Evolutionary conservation across 2,329 filamentous ascomycete genomes (phyloP).

Genomic region (Ceratocystis cacaofunesta): DNA sequence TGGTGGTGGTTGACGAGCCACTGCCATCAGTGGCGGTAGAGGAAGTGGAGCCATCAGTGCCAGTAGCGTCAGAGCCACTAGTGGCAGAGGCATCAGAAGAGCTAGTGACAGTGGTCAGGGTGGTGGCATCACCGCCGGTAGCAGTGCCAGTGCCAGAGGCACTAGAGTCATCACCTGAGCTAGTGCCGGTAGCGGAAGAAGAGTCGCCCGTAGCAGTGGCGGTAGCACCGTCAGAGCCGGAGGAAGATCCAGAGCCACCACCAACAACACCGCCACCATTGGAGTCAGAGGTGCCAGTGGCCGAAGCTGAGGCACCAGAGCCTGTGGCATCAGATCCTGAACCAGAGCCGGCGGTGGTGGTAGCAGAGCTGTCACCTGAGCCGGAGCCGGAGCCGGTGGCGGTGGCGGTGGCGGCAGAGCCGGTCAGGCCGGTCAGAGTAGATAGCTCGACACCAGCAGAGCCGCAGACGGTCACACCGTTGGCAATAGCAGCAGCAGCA

Average conservation of each 20-base stretch:
- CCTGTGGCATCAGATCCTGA: constrained; percentile 10
- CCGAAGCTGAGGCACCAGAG: constrained; percentile 16
- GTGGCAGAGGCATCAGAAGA: constrained; percentile 19
- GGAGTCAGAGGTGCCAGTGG: not conserved
- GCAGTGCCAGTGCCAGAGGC: constrained; percentile 16
- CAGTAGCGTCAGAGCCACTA: constrained; percentile 21
- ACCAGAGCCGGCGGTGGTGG: constrained; percentile 12
- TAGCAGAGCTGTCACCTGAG: not conserved
- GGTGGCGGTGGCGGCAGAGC: constrained; percentile 18
- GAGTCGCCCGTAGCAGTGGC: not conserved
- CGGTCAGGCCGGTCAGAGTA: constrained; percentile 18
- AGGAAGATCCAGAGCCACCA: constrained; percentile 8
- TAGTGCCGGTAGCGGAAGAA: not conserved
- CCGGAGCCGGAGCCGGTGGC: constrained; percentile 17
- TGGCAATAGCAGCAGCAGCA: constrained; percentile 27
- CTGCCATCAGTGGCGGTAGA: not conserved
- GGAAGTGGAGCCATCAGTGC: constrained; percentile 18
- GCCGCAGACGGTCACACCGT: constrained; percentile 28
- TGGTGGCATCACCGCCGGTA: constrained; percentile 13
- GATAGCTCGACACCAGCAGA: constrained; percentile 10
- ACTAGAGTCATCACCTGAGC: not conserved
- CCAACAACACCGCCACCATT: not conserved
- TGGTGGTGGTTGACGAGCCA: constrained; percentile 20
- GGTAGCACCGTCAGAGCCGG: not conserved
- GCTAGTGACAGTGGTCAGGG: constrained; percentile 20